Conservation (phyloP, 257 asterid genomes). For the Solanum corneliomulleri region DNA sequence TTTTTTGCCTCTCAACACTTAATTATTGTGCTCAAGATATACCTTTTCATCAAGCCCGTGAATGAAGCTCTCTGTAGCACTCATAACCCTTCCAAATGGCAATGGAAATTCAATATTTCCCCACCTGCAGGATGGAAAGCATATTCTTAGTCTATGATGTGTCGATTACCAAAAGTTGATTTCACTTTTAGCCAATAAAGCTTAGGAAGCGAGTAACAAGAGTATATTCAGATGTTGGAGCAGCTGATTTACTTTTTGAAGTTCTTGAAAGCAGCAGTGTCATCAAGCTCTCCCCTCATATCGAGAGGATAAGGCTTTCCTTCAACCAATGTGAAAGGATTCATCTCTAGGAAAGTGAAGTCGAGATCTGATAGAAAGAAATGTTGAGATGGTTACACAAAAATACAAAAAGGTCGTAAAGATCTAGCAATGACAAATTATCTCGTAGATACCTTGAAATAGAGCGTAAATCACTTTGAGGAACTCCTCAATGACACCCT, state of each 20-base stretch:
- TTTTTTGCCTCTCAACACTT: not conserved
- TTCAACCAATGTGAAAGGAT: conserved; percentile 81
- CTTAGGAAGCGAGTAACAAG: not conserved
- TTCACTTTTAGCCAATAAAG: not conserved
- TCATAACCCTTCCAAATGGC: conserved; percentile 93
- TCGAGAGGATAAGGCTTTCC: conserved; percentile 94
- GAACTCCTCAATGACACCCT: conserved; percentile 72
- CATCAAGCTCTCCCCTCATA: conserved; percentile 98
- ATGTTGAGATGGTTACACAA: not conserved
- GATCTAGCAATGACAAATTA: not conserved
- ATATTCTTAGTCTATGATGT: not conserved
- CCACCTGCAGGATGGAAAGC: conserved; percentile 41
- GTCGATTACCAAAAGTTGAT: not conserved
- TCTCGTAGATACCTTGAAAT: conserved; percentile 39
- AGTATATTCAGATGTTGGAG: not conserved
- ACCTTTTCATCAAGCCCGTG: conserved; percentile 96
- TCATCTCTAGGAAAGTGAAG: conserved; percentile 95
- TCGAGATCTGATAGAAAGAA: conserved; percentile 55
- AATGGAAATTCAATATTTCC: conserved; percentile 82
- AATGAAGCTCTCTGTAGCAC: conserved; percentile 71
- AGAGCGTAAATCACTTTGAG: conserved; percentile 47
- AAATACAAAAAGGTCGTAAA: not conserved
- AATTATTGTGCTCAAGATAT: not conserved
- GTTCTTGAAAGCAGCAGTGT: conserved; percentile 94
- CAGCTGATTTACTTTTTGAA: conserved; percentile 63